Evolutionary conservation across 1,284 basidiomycete genomes (phyloP).

Genomic region (Xerocomus amazonicus): DNA sequence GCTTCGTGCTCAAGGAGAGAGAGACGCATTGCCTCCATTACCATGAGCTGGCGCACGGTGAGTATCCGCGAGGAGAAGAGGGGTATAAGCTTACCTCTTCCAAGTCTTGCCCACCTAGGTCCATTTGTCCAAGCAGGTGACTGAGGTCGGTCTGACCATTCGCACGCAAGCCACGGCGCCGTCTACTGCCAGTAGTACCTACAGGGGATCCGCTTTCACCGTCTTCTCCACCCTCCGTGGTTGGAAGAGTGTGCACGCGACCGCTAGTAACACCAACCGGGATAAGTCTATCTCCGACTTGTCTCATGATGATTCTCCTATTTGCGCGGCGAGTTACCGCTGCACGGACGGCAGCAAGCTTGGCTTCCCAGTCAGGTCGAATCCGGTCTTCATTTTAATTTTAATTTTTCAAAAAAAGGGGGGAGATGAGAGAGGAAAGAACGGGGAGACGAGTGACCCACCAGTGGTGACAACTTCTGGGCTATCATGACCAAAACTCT

Average conservation of each 20-base stretch:
- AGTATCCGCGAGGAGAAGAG: constrained; percentile 7
- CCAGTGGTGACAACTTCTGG: constrained; percentile 90
- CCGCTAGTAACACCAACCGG: constrained; percentile 93
- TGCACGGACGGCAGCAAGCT: constrained; percentile 84
- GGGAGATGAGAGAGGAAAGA: constrained; percentile 7
- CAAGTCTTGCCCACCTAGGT: constrained; percentile 74
- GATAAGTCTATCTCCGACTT: constrained; percentile 95
- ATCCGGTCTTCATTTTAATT: constrained; percentile 72
- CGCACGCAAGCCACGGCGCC: constrained; percentile 56
- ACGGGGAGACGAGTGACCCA: constrained; percentile 29
- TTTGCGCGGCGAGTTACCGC: constrained; percentile 89
- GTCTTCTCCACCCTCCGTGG: constrained; percentile 48
- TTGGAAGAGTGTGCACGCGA: constrained; percentile 60
- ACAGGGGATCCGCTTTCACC: constrained; percentile 32
- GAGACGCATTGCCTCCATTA: constrained; percentile 98
- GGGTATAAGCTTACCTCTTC: constrained; percentile 65
- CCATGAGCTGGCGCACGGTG: constrained; percentile 70
- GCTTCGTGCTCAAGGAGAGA: constrained; percentile 90
- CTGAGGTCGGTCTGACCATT: constrained; percentile 51
- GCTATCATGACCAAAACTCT: constrained; percentile 72
- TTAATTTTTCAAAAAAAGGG: neutral
- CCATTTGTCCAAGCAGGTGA: constrained; percentile 62
- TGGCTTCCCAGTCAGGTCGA: constrained; percentile 92
- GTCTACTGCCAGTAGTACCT: constrained; percentile 50
- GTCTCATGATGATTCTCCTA: constrained; percentile 95